Base-by-base conservation (phyloP, 768 basidiomycete genomes). In the Leccinum rimulosum region DNA sequence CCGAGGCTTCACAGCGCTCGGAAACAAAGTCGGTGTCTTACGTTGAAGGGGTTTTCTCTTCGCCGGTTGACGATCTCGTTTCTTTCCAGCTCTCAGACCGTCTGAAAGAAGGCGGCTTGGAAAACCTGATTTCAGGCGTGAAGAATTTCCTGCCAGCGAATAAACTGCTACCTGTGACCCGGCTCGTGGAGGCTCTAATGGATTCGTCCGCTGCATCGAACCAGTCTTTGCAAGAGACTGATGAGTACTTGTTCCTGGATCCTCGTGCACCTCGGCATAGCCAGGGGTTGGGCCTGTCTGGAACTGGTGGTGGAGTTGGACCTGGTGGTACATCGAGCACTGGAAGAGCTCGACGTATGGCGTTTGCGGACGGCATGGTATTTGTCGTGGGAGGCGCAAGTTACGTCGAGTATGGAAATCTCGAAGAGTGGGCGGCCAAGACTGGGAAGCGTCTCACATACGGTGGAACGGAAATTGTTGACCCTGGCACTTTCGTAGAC, bases 311-410 rank as follows among this genome's bases (percentile, higher is more conserved):
- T n/a, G 75, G 78, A 62, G 77, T 71, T 61, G 80, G 64, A 73
- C 74, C 66, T 69, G 80, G 62, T 10, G 61, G 72, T 49, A 62
- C 68, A 5, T 63, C 70, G 0, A 67, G 67, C 22, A 63, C 73
- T n/a, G 77, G 75, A n/a, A 79, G 79, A 61, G 74, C 76, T 19
- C 73, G 73, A 61, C 79, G 80, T 48, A 91, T 88, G 91, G 87
- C 89, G 15, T 98, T 95, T 71, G 76, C 81, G 3, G 96, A 98
- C 61, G 88, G 91, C 14, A 84, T 92, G 68, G 89, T 99, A 3
- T 99, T 99, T 65, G 79, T 98, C 31, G 95, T 99, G 3, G 97
- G 97, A 8, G 97, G 97, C 1, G 97, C 95, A 4, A 91, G 95
- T 15, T 96, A 98, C 68, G 94, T 98, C 54, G 97, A 99, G 75